Conservation (phyloP, 495 filamentous ascomycete genomes). For the Apodospora peruviana region DNA sequence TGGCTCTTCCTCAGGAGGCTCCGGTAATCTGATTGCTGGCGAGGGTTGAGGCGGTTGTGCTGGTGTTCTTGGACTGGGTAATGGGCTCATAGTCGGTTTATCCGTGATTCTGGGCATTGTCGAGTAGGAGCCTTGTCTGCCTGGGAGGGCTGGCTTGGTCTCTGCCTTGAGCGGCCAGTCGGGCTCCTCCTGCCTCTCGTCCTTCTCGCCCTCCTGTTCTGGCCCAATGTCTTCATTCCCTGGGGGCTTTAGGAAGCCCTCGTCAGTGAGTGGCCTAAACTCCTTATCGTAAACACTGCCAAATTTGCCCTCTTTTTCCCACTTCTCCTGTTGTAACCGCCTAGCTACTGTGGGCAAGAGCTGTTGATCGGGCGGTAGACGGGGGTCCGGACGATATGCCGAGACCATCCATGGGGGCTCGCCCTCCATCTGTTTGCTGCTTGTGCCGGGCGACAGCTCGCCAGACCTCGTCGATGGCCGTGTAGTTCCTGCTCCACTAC, state of each 20-base stretch:
- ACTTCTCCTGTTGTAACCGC: conserved; percentile 87
- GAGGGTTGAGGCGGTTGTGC: conserved; percentile 14
- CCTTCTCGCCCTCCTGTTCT: conserved; percentile 25
- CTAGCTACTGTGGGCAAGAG: conserved; percentile 91
- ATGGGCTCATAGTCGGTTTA: conserved; percentile 30
- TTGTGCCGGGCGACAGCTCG: conserved; percentile 34
- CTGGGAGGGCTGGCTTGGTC: conserved; percentile 36
- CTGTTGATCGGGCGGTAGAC: conserved; percentile 90
- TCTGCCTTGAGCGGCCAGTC: conserved; percentile 44
- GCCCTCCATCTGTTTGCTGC: conserved; percentile 74
- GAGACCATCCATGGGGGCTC: conserved; percentile 92
- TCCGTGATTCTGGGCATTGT: conserved; percentile 53
- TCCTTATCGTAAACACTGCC: conserved; percentile 77
- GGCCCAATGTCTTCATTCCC: conserved; percentile 23
- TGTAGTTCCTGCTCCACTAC: conserved; percentile 37
- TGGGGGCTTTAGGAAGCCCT: conserved; percentile 43
- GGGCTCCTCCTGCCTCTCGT: conserved; percentile 29
- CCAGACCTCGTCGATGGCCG: conserved; percentile 49
- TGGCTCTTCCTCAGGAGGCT: conserved; percentile 30
- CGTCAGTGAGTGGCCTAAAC: conserved; percentile 68
- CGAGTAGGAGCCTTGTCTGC: conserved; percentile 48
- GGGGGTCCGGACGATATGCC: conserved; percentile 93
- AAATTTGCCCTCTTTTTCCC: conserved; percentile 83
- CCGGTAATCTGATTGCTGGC: conserved; percentile 26
- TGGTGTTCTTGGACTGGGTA: conserved; percentile 31